Base-by-base conservation (phyloP, 1,284 basidiomycete species). In the Takashimella koratensis region DNA sequence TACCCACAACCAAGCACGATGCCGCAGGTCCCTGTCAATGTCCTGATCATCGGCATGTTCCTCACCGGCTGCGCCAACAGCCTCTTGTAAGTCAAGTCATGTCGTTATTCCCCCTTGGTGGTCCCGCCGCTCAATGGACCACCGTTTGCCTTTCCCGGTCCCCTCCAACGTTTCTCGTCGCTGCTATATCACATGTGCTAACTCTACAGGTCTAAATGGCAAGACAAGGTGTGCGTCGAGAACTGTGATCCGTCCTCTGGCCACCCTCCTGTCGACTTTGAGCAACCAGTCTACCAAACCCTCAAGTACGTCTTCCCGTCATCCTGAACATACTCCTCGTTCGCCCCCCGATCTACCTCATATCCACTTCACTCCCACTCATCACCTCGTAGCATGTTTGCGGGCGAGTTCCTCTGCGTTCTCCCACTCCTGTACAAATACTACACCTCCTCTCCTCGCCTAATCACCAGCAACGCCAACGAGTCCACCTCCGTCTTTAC, bases 211-310 rank as follows among this genome's bases (percentile, higher is more conserved):
- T 63, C 67, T 39, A 74, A 74, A 52, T 73, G 68, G 49, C 74
- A 73, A 57, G 91, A 94, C 71, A 92, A 90, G 87, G 88, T 93
- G 84, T 95, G 91, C 68, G 91, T 94, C 51, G 90, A 92, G 81
- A 87, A 92, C 74, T 95, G 90, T 71, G 64, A 63, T 3, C 52
- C 58, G 6, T 67, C 76, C 78, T 79, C 47, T 73, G 83, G 71
- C 0, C 45, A 30, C 78, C 82, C 21, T 57, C 71, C 43, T 75
- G 79, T 91, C 44, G 80, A 90, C 42, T 94, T 89, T 73, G 89
- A 94, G 67, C 90, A 94, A 73, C 91, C 91, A 40, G 74, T 75
- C 16, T 93, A 88, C 88, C 90, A 93, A 77, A 92, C 89, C 10
- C 82, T 94, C 43, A 90, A 94, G 90, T 90, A 68, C 75, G 88